Conservation (phyloP, 1,139 yeast species). For the Kodamaea arcana region DNA sequence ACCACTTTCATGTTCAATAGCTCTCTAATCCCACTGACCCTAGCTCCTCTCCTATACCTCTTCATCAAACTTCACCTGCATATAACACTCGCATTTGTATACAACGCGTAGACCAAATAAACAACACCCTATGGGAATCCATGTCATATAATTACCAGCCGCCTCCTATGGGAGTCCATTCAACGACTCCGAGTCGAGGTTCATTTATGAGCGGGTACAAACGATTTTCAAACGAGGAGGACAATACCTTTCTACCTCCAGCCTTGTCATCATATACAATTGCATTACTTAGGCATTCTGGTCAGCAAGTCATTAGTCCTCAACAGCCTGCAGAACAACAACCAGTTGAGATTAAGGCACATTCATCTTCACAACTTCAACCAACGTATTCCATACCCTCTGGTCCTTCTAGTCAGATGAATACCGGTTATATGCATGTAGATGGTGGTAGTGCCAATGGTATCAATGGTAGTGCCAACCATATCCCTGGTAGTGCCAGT, state of each 20-base stretch:
- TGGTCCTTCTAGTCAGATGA: too few species aligned
- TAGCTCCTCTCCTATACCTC: too few species aligned
- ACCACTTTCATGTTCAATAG: too few species aligned
- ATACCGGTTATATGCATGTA: too few species aligned
- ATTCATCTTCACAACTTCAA: too few species aligned
- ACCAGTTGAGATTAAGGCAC: too few species aligned
- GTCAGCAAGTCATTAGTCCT: slow-evolving; percentile 7
- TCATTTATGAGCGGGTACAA: slow-evolving; percentile 4
- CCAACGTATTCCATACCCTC: too few species aligned
- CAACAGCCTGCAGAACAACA: too few species aligned
- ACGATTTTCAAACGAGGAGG: slow-evolving; percentile 38
- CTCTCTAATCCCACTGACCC: too few species aligned
- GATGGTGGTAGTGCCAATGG: too few species aligned
- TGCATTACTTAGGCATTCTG: slow-evolving; percentile 23
- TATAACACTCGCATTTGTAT: background rate
- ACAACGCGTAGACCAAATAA: slow-evolving; percentile 1
- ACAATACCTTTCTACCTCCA: slow-evolving; percentile 58
- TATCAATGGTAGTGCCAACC: slow-evolving; percentile 4
- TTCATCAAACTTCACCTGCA: too few species aligned
- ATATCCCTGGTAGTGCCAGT: background rate
- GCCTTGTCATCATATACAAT: slow-evolving; percentile 56
- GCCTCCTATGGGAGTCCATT: slow-evolving; percentile 5
- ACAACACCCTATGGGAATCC: background rate
- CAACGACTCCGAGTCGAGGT: background rate
- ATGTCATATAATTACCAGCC: slow-evolving; percentile 11